Conservation (phyloP, 192 early-diverging fungal species). For the Coemansia sp. region DNA sequence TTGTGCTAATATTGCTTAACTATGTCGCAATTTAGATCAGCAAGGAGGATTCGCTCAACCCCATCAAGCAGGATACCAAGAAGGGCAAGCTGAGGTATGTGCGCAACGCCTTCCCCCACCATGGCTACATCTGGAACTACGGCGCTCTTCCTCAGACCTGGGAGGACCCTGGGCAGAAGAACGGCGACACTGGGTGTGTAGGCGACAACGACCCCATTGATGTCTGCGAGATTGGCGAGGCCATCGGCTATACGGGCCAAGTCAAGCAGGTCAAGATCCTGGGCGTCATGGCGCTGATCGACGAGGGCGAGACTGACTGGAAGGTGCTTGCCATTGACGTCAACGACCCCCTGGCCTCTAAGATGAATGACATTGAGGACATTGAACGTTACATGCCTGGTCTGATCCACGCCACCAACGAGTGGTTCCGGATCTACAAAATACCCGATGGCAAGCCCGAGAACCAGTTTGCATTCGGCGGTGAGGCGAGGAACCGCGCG, state of each 20-base stretch:
- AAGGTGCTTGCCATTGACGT: constrained; percentile 98
- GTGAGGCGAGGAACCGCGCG: constrained; percentile 76
- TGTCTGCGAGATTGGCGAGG: constrained; percentile 97
- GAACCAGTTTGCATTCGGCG: constrained; percentile 98
- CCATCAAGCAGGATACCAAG: constrained; percentile 98
- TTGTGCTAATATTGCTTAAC: neutral
- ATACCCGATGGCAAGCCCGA: constrained; percentile 99
- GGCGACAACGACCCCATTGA: constrained; percentile 99
- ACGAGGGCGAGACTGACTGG: constrained; percentile 99
- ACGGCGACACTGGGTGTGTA: constrained; percentile 91
- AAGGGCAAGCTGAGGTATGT: constrained; percentile 99
- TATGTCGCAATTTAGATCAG: constrained; percentile 63
- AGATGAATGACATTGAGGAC: constrained; percentile 98
- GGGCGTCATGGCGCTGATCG: constrained; percentile 97
- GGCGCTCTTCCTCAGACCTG: constrained; percentile 99
- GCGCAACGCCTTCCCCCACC: constrained; percentile 98
- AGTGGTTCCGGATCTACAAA: constrained; percentile 99
- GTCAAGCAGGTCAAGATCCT: constrained; percentile 99
- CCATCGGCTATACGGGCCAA: constrained; percentile 86
- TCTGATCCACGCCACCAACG: constrained; percentile 92
- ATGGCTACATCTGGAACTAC: constrained; percentile 99
- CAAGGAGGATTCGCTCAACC: constrained; percentile 96
- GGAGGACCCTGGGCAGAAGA: constrained; percentile 90
- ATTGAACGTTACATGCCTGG: constrained; percentile 97
- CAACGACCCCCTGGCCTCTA: constrained; percentile 94